Percentiles rank a stretch among this genome's conserved stretches.
phyloP scores from a whole-genome alignment of 257 asterid genomes.

The Solanum bukasovii region DNA sequence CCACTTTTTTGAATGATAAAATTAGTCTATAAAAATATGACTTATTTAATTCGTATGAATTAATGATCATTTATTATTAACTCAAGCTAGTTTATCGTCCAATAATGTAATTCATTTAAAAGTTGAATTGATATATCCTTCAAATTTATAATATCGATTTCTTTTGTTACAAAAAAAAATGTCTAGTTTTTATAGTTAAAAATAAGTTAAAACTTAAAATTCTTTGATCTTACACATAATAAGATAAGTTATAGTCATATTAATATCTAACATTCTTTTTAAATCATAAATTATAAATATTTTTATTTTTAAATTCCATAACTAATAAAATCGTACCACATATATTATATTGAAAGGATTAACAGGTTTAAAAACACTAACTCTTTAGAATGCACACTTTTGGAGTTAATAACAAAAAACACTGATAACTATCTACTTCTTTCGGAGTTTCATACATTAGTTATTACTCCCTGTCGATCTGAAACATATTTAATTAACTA shows the following conservation, averaged over 20 bases:
- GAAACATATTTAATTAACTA: not conserved
- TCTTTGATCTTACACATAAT: not conserved
- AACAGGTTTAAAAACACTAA: not conserved
- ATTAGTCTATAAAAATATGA: not conserved
- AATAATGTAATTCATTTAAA: not conserved
- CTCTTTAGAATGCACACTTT: not conserved
- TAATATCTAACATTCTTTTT: no score
- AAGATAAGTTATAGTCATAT: not conserved
- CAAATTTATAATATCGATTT: not conserved
- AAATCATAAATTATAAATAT: not conserved
- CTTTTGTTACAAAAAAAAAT: not conserved
- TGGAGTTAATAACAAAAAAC: not conserved
- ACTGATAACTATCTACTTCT: not conserved
- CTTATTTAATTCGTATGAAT: accelerated
- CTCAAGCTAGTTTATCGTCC: not conserved
- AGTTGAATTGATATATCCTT: not conserved
- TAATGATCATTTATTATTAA: not conserved
- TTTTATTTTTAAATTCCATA: not conserved
- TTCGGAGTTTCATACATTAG: not conserved
- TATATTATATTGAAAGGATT: not conserved
- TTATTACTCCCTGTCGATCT: not conserved
- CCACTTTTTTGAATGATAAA: not conserved
- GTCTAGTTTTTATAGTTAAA: not conserved
- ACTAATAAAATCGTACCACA: no score
- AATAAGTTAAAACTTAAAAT: not conserved